Conservation (phyloP, 495 filamentous ascomycete species). For the Talaromyces thailandensis region DNA sequence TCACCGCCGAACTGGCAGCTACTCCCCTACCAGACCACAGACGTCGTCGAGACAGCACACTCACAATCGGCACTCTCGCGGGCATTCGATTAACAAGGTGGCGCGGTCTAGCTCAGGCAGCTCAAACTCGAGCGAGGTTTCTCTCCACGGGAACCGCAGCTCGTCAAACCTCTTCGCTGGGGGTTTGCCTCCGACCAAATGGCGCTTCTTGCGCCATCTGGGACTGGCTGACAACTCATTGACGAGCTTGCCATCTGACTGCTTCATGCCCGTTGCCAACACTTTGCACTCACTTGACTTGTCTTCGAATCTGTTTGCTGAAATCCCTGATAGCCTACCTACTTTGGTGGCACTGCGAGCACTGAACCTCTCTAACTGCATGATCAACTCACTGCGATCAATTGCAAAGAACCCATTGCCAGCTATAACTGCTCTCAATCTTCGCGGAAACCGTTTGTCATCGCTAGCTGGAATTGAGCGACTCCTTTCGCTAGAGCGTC, state of each 20-base stretch:
- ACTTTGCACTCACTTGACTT: conserved; percentile 86
- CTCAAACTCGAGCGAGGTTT: conserved; percentile 75
- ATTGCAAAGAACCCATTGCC: conserved; percentile 79
- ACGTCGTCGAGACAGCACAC: conserved; percentile 58
- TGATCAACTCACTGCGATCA: conserved; percentile 93
- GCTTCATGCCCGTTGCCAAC: conserved; percentile 72
- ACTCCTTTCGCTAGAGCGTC: conserved; percentile 74
- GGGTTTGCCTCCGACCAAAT: conserved; percentile 72
- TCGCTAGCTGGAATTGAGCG: conserved; percentile 89
- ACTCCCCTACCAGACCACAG: conserved; percentile 66
- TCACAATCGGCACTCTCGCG: conserved; percentile 42
- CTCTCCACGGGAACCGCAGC: conserved; percentile 61
- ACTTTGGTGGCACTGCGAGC: conserved; percentile 74
- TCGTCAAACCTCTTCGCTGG: conserved; percentile 61
- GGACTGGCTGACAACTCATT: conserved; percentile 87
- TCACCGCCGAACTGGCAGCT: conserved; percentile 55
- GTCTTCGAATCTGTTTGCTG: conserved; percentile 80
- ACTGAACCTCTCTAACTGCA: conserved; percentile 88
- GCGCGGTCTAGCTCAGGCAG: conserved; percentile 83
- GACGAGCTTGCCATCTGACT: conserved; percentile 62
- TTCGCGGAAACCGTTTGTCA: conserved; percentile 78
- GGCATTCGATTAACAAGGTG: conserved; percentile 51
- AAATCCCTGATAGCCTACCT: conserved; percentile 83
- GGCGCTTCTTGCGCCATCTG: conserved; percentile 87
- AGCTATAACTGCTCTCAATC: conserved; percentile 86